Base-by-base conservation (phyloP, 345 rosid genomes). In the Odontarrhena argentea region DNA sequence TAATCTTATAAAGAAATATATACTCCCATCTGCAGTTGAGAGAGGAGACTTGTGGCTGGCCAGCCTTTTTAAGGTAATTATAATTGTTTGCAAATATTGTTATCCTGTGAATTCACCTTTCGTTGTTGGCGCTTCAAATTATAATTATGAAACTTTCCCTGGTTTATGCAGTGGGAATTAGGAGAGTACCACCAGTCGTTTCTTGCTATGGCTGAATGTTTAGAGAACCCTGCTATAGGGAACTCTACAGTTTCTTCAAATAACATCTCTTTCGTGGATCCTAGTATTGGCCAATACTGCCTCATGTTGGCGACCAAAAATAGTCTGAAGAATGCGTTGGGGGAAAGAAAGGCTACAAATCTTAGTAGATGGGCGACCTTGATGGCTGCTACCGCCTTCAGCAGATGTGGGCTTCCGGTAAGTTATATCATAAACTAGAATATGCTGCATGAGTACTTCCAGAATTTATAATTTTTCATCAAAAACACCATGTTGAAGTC, bases 391-490 rank as follows among this genome's bases (percentile, higher is more conserved):
- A 86, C 87, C 55, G 88, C 98, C 76, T 86, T 84, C 71, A 77
- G 77, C 59, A 87, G 91, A 80, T 76, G 83, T 74, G 98, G 98
- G 73, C 96, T 87, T 68, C 91, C 95, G 74, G 98, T 92, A 86
- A 85, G 92, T 83, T 78, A 41, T 50, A 63, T 13, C 35, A 52
- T 35, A 47, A 22, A 53, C 57, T 45, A 52, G 38, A 74, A 66
- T 26, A 15, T 48, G 38, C 53, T 37, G 26, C 47, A 26, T 71
- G 36, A 35, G 42, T 63, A 44, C 7, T 54, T 47, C 49, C 15
- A 18, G 9, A 8, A 38, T 11, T 63, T 55, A 49, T 57, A 63
- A 63, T 36, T 43, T 69, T 53, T 38, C 13, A 18, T 45, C 36
- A 37, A 55, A 55, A 38, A 25, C 35, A 18, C 59, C 66, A 14